Base-by-base conservation (phyloP, 495 filamentous ascomycete genomes). In the Aspergillus sclerotiicarbonarius region DNA sequence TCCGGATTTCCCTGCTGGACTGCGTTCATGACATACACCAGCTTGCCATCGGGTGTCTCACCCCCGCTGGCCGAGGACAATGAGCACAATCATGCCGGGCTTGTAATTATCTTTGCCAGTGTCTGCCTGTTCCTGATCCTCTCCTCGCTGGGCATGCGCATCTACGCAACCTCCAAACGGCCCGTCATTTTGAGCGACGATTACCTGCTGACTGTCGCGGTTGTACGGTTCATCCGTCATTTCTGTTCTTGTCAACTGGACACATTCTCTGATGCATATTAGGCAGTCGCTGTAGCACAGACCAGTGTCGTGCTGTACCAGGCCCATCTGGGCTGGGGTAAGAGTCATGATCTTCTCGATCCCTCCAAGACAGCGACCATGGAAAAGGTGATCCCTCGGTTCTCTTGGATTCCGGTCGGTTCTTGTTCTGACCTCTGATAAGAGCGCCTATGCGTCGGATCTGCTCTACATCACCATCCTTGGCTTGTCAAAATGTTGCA, bases 21-120 rank as follows among this genome's bases (percentile, higher is more conserved):
- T 21, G 10, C 30, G 32, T 20, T 48, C 39, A 51, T 45, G 47
- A 55, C n/a, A 3, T 44, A 51, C 20, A 21, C 29, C 55, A 44
- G 48, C n/a, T 50, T 61, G 29, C 63, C 63, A 1, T 37, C 58
- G 9, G 63, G 58, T 0, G 44, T 70, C 7, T 62, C 41, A 9
- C 55, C 67, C 4, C 69, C 67, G 30, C 55, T 69, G 4, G 64
- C 63, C 9, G 47, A 53, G 13, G 58, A 69, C 43, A 71, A 65
- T 50, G 58, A 57, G 1, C 20, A 66, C 29, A 59, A 71, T 32
- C 69, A 69, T 41, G 67, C 59, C 21, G 69, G 64, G n/a, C 44
- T 69, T 32, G 45, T 71, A 8, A 65, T 68, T 4, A 57, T 71
- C 0, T 50, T 67, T 13, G 63, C 69, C 0, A 60, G 61, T 0